A percentile compares a stretch with the other conserved stretches of the same genome.
Conservation (phyloP, 2,329 filamentous ascomycete species). For the Chalaropsis thielavioides region DNA sequence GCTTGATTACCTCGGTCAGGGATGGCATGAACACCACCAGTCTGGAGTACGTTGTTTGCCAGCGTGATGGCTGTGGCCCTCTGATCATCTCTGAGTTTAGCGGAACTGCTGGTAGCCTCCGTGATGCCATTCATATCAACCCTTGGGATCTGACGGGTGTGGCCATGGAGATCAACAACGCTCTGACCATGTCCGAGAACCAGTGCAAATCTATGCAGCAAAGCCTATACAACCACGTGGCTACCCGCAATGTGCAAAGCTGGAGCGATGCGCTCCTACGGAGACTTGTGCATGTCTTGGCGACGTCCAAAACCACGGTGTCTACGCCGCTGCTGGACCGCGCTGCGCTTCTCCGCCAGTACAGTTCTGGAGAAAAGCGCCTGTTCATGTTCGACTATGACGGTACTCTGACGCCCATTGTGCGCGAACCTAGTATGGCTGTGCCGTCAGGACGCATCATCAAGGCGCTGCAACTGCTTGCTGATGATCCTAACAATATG, state of each 20-base stretch:
- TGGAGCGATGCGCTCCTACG: constrained; percentile 74
- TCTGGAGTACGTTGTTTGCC: constrained; percentile 85
- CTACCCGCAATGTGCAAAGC: constrained; percentile 67
- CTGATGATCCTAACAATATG: constrained; percentile 64
- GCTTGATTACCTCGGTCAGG: constrained; percentile 84
- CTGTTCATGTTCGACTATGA: constrained; percentile 99
- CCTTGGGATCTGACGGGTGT: constrained; percentile 84
- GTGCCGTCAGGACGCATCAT: constrained; percentile 76
- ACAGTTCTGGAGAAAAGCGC: constrained; percentile 59
- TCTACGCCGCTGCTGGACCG: constrained; percentile 74
- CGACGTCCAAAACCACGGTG: constrained; percentile 57
- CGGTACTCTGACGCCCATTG: constrained; percentile 88
- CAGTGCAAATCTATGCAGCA: constrained; percentile 55
- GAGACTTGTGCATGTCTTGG: constrained; percentile 65
- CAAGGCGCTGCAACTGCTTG: constrained; percentile 61
- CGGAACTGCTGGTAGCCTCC: constrained; percentile 74
- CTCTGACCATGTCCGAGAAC: constrained; percentile 58
- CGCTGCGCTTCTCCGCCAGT: constrained; percentile 54
- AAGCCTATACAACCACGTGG: constrained; percentile 69
- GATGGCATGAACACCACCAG: constrained; percentile 98
- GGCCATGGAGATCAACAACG: constrained; percentile 66
- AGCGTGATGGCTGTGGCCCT: constrained; percentile 72
- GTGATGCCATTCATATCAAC: constrained; percentile 86
- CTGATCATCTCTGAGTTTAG: constrained; percentile 95
- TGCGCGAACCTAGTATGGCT: constrained; percentile 76